These are phyloP conservation scores for Suillus tomentosus DNA, from an alignment of 768 basidiomycete genomes.

Conservation along the genomic window DNA sequence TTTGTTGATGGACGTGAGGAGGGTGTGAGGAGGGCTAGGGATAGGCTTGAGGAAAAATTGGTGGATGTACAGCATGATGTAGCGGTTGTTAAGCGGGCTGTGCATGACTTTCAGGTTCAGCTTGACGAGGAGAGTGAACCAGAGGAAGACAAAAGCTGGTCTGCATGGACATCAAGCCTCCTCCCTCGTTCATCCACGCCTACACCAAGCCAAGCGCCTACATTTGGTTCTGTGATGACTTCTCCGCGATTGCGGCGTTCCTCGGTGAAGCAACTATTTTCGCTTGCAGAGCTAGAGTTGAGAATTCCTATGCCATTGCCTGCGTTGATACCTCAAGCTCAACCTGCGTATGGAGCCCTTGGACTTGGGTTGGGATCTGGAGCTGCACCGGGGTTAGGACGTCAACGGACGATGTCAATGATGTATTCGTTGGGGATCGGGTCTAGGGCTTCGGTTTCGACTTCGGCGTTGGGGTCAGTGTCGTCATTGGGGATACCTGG, in stretches of 20 bases:
- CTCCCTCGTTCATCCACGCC: constrained; percentile 45
- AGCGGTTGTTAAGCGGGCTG: constrained; percentile 59
- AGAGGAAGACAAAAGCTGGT: constrained; percentile 29
- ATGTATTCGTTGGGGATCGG: constrained; percentile 69
- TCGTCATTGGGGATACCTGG: constrained; percentile 11
- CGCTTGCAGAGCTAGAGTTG: constrained; percentile 47
- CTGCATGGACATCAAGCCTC: constrained; percentile 62
- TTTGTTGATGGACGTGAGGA: constrained; percentile 60
- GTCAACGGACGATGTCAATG: constrained; percentile 54
- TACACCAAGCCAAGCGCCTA: constrained; percentile 40
- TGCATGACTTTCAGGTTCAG: constrained; percentile 44
- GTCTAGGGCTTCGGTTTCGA: constrained; percentile 31
- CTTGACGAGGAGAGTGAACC: neutral
- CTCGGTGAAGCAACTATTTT: constrained; percentile 36
- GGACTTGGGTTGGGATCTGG: constrained; percentile 24
- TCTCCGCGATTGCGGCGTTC: constrained; percentile 58
- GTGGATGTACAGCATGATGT: constrained; percentile 79
- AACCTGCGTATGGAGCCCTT: constrained; percentile 18
- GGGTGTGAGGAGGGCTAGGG: constrained; percentile 46
- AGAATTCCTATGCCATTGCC: constrained; percentile 59
- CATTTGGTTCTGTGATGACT: constrained; percentile 74
- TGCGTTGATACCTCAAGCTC: constrained; percentile 9
- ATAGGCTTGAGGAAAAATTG: constrained; percentile 58
- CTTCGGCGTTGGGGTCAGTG: neutral
- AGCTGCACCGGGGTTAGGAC: constrained; percentile 15